Evolutionary conservation across 2,329 filamentous ascomycete species (phyloP).

Genomic region (Trichothecium roseum): DNA sequence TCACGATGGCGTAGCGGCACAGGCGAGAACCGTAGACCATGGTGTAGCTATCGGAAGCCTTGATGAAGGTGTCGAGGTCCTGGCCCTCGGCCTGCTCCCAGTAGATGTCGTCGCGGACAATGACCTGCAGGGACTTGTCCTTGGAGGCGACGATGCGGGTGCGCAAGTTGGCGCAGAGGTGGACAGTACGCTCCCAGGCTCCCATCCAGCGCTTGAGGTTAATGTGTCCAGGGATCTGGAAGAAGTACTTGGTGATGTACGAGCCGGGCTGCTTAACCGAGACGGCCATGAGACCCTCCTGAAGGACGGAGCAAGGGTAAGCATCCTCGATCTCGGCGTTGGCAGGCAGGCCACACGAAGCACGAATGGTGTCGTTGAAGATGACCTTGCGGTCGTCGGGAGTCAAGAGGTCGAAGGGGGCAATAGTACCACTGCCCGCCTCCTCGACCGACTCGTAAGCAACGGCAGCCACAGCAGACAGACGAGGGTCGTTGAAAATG

Average conservation of each 20-base stretch:
- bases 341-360: constrained; percentile 1
- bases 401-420: neutral
- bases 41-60: constrained; percentile 6
- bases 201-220: constrained; percentile 12
- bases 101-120: constrained; percentile 3
- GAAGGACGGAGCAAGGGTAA: constrained; percentile 37
- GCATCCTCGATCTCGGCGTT: constrained; percentile 28
- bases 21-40: neutral
- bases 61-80: neutral
- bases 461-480: neutral
- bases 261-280: constrained; percentile 24
- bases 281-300: constrained; percentile 37
- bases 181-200: constrained; percentile 12
- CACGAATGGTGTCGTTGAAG: neutral
- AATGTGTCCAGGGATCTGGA: constrained; percentile 9
- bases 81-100: constrained; percentile 1
- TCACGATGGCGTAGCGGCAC: neutral
- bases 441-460: neutral
- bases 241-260: constrained; percentile 20
- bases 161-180: constrained; percentile 3
- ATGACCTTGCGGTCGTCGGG: constrained; percentile 1
- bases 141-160: constrained; percentile 4
- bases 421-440: neutral
- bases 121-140: constrained; percentile 2
- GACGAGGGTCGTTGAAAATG: constrained; percentile 6